These are phyloP conservation scores for Castanopsis chinensis DNA, from an alignment of 306 rosid species.

Conservation along the genomic window DNA sequence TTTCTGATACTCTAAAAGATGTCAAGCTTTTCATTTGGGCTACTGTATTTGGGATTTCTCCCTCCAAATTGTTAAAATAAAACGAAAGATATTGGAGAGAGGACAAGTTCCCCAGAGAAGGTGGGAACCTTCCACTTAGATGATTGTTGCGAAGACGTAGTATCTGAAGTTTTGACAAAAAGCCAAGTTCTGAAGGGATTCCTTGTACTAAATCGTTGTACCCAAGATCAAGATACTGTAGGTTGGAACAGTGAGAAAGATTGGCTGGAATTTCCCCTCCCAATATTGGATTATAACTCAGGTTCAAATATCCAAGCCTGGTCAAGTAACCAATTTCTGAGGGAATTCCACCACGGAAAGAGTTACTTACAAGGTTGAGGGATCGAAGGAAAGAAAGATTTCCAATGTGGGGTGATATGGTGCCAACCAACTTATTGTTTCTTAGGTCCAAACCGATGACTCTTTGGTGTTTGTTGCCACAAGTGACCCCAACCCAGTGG, in stretches of 20 bases:
- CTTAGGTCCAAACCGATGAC: too few species aligned
- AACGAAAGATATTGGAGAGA: not conserved
- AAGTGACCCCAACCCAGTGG: too few species aligned
- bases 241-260: not conserved
- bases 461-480: too few species aligned
- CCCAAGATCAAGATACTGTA: not conserved
- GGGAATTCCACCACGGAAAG: not conserved
- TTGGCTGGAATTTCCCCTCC: not conserved
- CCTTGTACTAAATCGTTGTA: not conserved
- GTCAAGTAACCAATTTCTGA: not conserved
- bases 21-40: not conserved
- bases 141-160: not conserved
- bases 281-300: not conserved
- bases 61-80: not conserved
- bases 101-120: not conserved
- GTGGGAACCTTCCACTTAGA: not conserved
- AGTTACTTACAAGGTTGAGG: not conserved
- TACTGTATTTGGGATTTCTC: not conserved
- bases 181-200: not conserved
- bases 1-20: fast-evolving
- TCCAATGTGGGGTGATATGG: constrained; percentile 8
- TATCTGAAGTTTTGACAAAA: not conserved
- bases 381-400: not conserved
- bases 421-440: too few species aligned
- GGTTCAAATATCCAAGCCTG: not conserved